Evolutionary conservation across 805 yeast species (phyloP), one percentile per base, ranked within the genome.

Genomic region (Saccharomycopsis olivae): DNA sequence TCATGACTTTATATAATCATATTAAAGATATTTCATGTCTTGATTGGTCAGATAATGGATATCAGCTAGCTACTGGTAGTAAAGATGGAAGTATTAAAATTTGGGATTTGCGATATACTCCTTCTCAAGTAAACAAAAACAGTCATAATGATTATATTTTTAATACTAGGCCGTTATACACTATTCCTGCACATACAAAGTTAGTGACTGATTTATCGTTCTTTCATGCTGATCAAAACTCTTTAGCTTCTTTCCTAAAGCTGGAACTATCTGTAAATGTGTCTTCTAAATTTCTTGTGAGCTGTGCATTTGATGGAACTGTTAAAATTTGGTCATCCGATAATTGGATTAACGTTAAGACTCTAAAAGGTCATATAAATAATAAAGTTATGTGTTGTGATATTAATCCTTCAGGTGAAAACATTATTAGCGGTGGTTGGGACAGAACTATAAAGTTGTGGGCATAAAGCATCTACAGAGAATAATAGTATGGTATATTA

Each of bases 41-140:
- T 33, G 85, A 73, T 48, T 89, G 94, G 82, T 65, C 88, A 3
- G 66, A 71, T 1, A 78, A 83, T 57, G 95, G 95, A 1, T 68
- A 68, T 49, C 78, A 78, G 37, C 51, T 86, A 3, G 87, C 87
- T 2, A 78, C 89, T 0, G 96, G 88, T 2, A 76, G 94, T 43
- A 89, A 81, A 0, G 97, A 89, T 58, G 75, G 86, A 23, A 60
- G 75, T 2, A 68, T 86, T 8, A 80, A 81, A 51, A 66, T 88
- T 2, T 89, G 96, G 96, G 98, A 89, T 60, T 38, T 89, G 28
- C 65, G 98, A 28, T 53, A 50, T 40, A 48, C 50, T 13, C 44
- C 52, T 33, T 64, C 63, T 40, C 56, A 66, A 15, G 55, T 11
- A 18, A 38, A 25, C 9, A 39, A 33, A n/a, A 36, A 39, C 3